Evolutionary conservation across 2,329 filamentous ascomycete species (phyloP).

Genomic region (Graphiopsis chlorocephala): DNA sequence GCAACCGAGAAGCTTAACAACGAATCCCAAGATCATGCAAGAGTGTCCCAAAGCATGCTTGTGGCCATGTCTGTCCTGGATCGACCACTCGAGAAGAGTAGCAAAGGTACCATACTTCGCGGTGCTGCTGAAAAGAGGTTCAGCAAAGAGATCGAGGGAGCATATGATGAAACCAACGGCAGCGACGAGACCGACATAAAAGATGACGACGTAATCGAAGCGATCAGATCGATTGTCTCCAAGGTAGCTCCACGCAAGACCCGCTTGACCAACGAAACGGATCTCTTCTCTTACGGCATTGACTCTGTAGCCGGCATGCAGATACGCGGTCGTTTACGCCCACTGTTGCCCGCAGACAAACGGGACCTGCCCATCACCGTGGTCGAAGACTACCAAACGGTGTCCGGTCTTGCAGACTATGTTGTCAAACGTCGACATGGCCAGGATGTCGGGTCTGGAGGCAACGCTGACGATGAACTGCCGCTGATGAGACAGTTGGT

Average conservation of each 20-base stretch:
- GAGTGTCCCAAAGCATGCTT: slow-evolving; percentile 52
- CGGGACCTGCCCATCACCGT: slow-evolving; percentile 53
- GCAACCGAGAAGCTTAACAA: slow-evolving; percentile 49
- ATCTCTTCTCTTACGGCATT: slow-evolving; percentile 58
- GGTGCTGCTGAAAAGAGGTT: slow-evolving; percentile 52
- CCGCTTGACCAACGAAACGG: slow-evolving; percentile 38
- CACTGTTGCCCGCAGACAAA: slow-evolving; percentile 36
- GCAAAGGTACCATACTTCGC: slow-evolving; percentile 60
- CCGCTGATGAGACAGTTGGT: slow-evolving; percentile 48
- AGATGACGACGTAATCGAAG: slow-evolving; percentile 34
- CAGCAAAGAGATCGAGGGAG: slow-evolving; percentile 43
- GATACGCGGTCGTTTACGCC: slow-evolving; percentile 42
- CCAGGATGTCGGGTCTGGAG: slow-evolving; percentile 16
- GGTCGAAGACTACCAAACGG: slow-evolving; percentile 58
- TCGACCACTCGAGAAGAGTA: slow-evolving; percentile 55
- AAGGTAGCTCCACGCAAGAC: slow-evolving; percentile 18
- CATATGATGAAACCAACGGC: slow-evolving; percentile 40
- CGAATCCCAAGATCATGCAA: slow-evolving; percentile 50
- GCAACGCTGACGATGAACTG: slow-evolving; percentile 35
- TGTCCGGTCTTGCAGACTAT: slow-evolving; percentile 42
- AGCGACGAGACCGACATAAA: slow-evolving; percentile 21
- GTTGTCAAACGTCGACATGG: slow-evolving; percentile 42
- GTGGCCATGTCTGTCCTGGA: slow-evolving; percentile 41
- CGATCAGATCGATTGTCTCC: slow-evolving; percentile 33
- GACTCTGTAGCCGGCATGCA: slow-evolving; percentile 60